Base-by-base conservation (phyloP, 2,329 filamentous ascomycete genomes). In the Aspergillus alliaceus region DNA sequence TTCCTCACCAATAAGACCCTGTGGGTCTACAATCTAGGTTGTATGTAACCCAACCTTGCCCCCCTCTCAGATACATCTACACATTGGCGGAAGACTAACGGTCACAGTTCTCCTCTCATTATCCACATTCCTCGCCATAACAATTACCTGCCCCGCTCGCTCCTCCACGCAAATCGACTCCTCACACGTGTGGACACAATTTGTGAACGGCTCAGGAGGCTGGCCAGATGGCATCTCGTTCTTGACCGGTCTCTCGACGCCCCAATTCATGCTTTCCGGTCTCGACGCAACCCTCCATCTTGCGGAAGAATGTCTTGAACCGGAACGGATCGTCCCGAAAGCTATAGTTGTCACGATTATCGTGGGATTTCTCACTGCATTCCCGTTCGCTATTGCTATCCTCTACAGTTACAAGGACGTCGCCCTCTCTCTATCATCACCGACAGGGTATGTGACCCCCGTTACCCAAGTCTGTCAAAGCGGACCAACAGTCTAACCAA, bases 161-260 rank as follows among this genome's bases (percentile, higher is more conserved):
- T 64, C 64, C 15, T 35, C 51, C 12, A 48, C 51, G 3, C 32
- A 52, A 2, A 39, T 62, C 42, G 58, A 60, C 59, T 64, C 64
- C 11, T 31, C n/a, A 2, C 37, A 53, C 7, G 44, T 64, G 27
- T 66, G 64, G 64, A 53, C 55, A 8, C 50, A 59, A 24, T 57
- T 66, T 14, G 47, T 51, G 53, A 66, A 66, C 24, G 64, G 64
- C 5, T 65, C 63, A 20, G 58, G 59, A 39, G 63, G 64, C 50
- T 66, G 64, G 64, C 59, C 64, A 12, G 55, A 66, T 44, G 63
- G 63, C 42, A 60, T 66, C 47, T 62, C 64, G n/a, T 66, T 64
- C 57, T 50, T 66, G 12, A 66, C 64, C 6, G 63, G 61, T 7
- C 59, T 66, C 18, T 60, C 64, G 25, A 66, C 64, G 2, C 64